Evolutionary conservation across 495 filamentous ascomycete genomes (phyloP).

Genomic region (Margaritispora aquatica): DNA sequence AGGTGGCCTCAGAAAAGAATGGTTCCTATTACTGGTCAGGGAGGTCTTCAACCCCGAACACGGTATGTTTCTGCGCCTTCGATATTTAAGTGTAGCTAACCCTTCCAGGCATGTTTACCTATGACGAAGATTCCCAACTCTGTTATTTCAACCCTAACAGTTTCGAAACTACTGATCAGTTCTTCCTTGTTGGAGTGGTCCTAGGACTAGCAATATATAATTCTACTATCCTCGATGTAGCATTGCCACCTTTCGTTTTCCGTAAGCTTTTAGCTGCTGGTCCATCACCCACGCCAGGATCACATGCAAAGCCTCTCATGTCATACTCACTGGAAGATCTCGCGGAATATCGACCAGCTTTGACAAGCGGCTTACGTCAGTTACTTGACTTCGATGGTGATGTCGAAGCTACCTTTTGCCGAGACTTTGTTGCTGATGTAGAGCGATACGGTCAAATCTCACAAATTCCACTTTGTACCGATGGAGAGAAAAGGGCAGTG

Average conservation of each 20-base stretch:
- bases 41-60: conserved; percentile 91
- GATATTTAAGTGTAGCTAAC: conserved; percentile 1
- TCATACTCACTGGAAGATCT: conserved; percentile 77
- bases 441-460: conserved; percentile 70
- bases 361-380: conserved; percentile 70
- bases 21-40: conserved; percentile 86
- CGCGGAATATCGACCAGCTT: conserved; percentile 70
- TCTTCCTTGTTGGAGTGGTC: conserved; percentile 83
- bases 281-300: conserved; percentile 46
- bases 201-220: conserved; percentile 94
- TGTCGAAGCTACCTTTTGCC: conserved; percentile 74
- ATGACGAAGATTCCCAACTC: conserved; percentile 89
- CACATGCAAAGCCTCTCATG: conserved; percentile 54
- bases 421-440: conserved; percentile 73
- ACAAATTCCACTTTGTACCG: conserved; percentile 63
- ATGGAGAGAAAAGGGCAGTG: conserved; percentile 69
- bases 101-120: conserved; percentile 73
- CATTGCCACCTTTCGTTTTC: conserved; percentile 88
- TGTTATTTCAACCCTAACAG: conserved; percentile 95
- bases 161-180: conserved; percentile 91
- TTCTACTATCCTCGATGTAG: conserved; percentile 88
- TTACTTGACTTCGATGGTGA: conserved; percentile 82
- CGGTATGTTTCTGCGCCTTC: conserved; percentile 46
- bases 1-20: conserved; percentile 88
- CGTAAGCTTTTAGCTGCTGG: conserved; percentile 76